Base-by-base conservation (phyloP, 169 alveolate genomes). In the Plasmodium gonderi region DNA sequence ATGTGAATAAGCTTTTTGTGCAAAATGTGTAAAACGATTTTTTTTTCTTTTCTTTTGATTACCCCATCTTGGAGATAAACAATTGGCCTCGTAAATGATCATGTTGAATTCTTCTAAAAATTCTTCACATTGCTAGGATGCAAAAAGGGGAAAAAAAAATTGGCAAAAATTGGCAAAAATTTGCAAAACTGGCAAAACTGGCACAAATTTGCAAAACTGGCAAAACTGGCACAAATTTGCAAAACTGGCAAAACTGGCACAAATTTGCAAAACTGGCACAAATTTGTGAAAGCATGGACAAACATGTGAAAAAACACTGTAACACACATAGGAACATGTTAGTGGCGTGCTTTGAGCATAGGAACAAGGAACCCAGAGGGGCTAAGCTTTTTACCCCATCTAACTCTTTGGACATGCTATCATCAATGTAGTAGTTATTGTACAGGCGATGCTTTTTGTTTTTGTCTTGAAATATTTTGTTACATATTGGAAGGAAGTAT, bases 391-490 rank as follows among this genome's bases (percentile, higher is more conserved):
- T 51, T 85, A 85, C 92, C n/a, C 77, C 87, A 45, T 85, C 92
- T n/a, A 72, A 40, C 44, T 85, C 77, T 44, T 51, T 85, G 36
- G 92, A 85, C 83, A 85, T 85, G 23, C 47, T 85, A 51, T 85
- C 92, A 74, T 85, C 92, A 14, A 85, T 85, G 67, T 72, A 85
- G 42, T 85, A 85, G 65, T 85, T 85, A 31, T 85, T 85, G 69
- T 85, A 85, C 26, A 85, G 49, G 77, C 79, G 38, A 31, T 51
- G 67, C 54, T 85, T 85, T 72, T 75, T 85, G 67, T 85, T 85
- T 85, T 85, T 85, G 44, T 85, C 92, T 26, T 85, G 92, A 85
- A 85, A 76, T 72, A 85, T 72, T 85, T 76, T 85, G 65, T 85
- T 85, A 60, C 92, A 85, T 14, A 85, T 76, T 9, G 92, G 92